phyloP scores from a whole-genome alignment of 2,329 filamentous ascomycete species.

The Stachybotrys elegans region DNA sequence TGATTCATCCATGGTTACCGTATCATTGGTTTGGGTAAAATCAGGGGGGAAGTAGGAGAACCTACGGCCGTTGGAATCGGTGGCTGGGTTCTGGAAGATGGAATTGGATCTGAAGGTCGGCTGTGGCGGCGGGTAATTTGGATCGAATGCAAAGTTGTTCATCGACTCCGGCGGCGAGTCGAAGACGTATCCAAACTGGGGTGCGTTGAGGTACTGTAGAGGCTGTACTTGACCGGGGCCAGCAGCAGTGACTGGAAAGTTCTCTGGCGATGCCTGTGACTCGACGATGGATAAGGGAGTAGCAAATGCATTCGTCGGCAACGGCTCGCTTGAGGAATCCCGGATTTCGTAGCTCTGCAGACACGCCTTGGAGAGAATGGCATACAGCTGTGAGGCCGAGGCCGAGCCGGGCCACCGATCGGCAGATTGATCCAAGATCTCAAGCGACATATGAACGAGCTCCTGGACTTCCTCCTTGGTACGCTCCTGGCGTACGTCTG shows the following conservation, averaged over 20 bases:
- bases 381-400: slow-evolving; percentile 78
- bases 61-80: slow-evolving; percentile 48
- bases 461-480: slow-evolving; percentile 69
- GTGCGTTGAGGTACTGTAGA: slow-evolving; percentile 38
- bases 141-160: slow-evolving; percentile 39
- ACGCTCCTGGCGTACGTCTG: slow-evolving; percentile 71
- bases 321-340: slow-evolving; percentile 14
- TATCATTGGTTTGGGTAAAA: slow-evolving; percentile 27
- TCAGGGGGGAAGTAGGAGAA: slow-evolving; percentile 63
- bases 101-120: slow-evolving; percentile 61
- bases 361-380: slow-evolving; percentile 79
- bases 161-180: slow-evolving; percentile 51
- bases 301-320: slow-evolving; percentile 23
- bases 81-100: slow-evolving; percentile 57
- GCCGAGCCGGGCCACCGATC: slow-evolving; percentile 89
- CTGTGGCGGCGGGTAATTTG: slow-evolving; percentile 36
- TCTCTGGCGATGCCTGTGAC: slow-evolving; percentile 25
- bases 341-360: slow-evolving; percentile 77
- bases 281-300: slow-evolving; percentile 28
- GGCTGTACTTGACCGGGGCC: slow-evolving; percentile 24
- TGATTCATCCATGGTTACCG: slow-evolving; percentile 27
- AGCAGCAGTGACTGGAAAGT: slow-evolving; percentile 8
- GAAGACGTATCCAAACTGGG: slow-evolving; percentile 56
- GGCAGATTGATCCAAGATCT: slow-evolving; percentile 73
- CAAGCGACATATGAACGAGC: slow-evolving; percentile 68